Evolutionary conservation across 148 eudicot genomes (phyloP).

Genomic region (Heliosperma pusillum): DNA sequence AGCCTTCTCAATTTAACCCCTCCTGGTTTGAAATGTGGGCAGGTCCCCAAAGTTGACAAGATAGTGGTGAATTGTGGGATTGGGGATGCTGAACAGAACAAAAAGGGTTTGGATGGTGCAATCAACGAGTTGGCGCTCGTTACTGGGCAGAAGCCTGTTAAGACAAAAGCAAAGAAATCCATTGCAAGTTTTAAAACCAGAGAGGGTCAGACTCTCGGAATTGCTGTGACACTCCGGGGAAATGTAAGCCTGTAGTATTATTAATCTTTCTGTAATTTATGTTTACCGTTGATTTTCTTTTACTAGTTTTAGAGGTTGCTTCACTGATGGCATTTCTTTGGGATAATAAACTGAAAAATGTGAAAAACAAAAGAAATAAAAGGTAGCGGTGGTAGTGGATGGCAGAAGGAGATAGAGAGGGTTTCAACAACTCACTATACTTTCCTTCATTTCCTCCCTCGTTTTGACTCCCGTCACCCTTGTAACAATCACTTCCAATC

Average conservation of each 20-base stretch:
- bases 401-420: too few species aligned
- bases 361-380: too few species aligned
- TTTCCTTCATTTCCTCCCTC: too few species aligned
- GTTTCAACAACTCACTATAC: too few species aligned
- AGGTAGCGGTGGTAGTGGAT: too few species aligned
- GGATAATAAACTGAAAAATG: too few species aligned
- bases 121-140: constrained; percentile 74
- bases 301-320: too few species aligned
- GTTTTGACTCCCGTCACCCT: too few species aligned
- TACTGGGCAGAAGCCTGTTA: constrained; percentile 90
- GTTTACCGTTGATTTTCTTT: too few species aligned
- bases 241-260: constrained; percentile 44
- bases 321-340: too few species aligned
- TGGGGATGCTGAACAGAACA: constrained; percentile 94
- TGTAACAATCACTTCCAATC: background rate
- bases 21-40: constrained; percentile 20
- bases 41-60: constrained; percentile 91
- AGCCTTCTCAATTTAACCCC: background rate
- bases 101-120: constrained; percentile 89
- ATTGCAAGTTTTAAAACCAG: constrained; percentile 92
- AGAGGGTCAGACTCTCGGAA: constrained; percentile 79
- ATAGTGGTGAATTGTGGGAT: constrained; percentile 93
- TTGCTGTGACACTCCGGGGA: constrained; percentile 87
- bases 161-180: constrained; percentile 82
- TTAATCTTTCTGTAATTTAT: background rate